Conservation (phyloP, 805 yeast genomes). For the Zygosaccharomyces gambellarensis region DNA sequence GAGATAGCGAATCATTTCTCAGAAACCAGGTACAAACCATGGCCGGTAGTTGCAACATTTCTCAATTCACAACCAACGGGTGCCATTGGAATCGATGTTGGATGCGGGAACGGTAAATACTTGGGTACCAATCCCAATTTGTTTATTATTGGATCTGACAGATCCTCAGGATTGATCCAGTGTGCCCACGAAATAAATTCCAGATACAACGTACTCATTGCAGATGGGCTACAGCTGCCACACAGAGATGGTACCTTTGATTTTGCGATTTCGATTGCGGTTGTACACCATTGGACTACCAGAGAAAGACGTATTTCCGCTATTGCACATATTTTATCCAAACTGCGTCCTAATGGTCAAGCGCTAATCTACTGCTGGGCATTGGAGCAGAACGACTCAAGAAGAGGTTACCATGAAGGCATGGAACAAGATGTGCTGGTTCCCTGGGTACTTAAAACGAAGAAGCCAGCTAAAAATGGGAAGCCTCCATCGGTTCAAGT, state of each 20-base stretch:
- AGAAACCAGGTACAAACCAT: conserved; percentile 87
- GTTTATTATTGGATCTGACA: conserved; percentile 67
- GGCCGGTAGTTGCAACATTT: conserved; percentile 89
- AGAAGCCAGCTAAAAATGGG: conserved; percentile 36
- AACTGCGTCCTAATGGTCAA: conserved; percentile 55
- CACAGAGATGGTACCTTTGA: conserved; percentile 48
- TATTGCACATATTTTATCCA: conserved; percentile 59
- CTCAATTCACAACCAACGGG: conserved; percentile 46
- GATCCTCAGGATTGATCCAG: conserved; percentile 61
- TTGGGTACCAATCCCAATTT: conserved; percentile 64
- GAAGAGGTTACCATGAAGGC: conserved; percentile 88
- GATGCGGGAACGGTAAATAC: conserved; percentile 97
- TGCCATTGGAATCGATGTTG: conserved; percentile 82
- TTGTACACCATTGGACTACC: conserved; percentile 92
- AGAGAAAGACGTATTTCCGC: conserved; percentile 74
- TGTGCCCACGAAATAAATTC: conserved; percentile 50
- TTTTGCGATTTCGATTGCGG: conserved; percentile 93
- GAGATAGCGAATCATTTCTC: conserved; percentile 92
- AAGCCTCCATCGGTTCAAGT: conserved; percentile 17
- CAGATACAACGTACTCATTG: conserved; percentile 55
- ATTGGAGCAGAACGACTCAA: conserved; percentile 77
- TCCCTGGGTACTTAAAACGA: conserved; percentile 82
- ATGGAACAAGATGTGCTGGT: conserved; percentile 91
- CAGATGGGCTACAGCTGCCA: conserved; percentile 74
- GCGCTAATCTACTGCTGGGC: conserved; percentile 95